Base-by-base conservation (phyloP, 2,329 filamentous ascomycete species). In the Penicillium expansum region DNA sequence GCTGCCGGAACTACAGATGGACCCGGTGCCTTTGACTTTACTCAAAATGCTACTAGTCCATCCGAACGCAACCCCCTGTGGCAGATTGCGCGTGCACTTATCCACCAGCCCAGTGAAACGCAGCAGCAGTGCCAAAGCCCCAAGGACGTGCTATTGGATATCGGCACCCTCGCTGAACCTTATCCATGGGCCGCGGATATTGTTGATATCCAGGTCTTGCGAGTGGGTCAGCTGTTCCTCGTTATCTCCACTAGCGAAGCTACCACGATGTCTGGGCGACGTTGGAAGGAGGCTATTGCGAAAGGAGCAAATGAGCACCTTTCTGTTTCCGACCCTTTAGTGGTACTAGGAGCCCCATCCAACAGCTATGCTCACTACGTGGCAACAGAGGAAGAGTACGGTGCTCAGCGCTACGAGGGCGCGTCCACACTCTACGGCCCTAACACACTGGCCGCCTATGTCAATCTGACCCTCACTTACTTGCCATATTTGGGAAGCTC, bases 171-270 rank as follows among this genome's bases (percentile, higher is more conserved):
- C n/a, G 78, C 79, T 4, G 76, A 75, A 10, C 93, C 93, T 0
- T 97, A 97, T 73, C 79, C 84, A 7, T 97, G 93, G 93, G 87
- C 89, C 0, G 91, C 93, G 0, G 97, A 97, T 65, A 86, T 97
- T 45, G 92, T 96, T 44, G 91, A 97, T 70, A 83, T 97, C 10
- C 93, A 97, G 70, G 81, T 89, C 30, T 80, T 97, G 14, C 88
- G 93, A 13, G 88, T 93, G 0, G 93, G 93, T 0, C 90, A 94
- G 67, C 76, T 97, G 7, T 79, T 95, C 55, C 88, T 97, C 60
- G 86, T 97, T 60, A 85, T 96, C 29, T 89, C 88, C 32, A 89
- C 92, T 0, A 91, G 91, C 30, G 93, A 97, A 74, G 91, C 90
- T 1, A 94, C 90, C 0, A 97, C 92, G 5, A 97, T 97, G 93